Percentiles rank a stretch among this genome's conserved stretches.
Conservation (phyloP, 2,329 filamentous ascomycete genomes). For the Fusarium graminum region DNA sequence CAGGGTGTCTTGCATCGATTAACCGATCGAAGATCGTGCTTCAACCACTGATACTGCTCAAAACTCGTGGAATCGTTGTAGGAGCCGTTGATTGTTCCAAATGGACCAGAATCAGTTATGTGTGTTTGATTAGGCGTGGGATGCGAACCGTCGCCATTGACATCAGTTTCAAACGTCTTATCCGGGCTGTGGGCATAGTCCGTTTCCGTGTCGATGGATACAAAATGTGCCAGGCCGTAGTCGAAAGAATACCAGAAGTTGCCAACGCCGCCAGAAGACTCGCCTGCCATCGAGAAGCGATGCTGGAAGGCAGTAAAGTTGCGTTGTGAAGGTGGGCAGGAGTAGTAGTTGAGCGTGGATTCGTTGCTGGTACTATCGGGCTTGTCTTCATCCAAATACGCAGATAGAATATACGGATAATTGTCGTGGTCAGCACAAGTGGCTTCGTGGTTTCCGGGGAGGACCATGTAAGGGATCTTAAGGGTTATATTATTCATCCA, state of each 20-base stretch:
- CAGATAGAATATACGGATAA: neutral
- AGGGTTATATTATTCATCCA: constrained; percentile 1
- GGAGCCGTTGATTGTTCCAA: neutral
- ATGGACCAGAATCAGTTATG: neutral
- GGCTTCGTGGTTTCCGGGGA: neutral
- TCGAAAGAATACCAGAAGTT: constrained; percentile 18
- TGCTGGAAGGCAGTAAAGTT: constrained; percentile 16
- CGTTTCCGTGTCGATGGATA: constrained; percentile 10
- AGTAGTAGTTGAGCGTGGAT: neutral
- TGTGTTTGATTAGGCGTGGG: neutral
- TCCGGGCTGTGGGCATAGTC: constrained; percentile 4
- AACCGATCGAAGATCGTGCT: accelerated
- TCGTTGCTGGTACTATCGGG: neutral
- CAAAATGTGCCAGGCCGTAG: constrained; percentile 4
- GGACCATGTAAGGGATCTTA: neutral
- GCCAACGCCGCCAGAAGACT: accelerated
- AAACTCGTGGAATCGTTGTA: neutral
- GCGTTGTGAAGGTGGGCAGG: constrained; percentile 4
- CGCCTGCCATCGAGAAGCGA: neutral
- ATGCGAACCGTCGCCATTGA: neutral
- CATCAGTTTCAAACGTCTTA: neutral
- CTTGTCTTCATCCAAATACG: constrained; percentile 1
- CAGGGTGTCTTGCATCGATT: constrained; percentile 9
- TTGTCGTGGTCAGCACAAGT: constrained; percentile 3
- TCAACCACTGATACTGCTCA: constrained; percentile 10